Evolutionary conservation across 345 rosid species (phyloP).

Genomic region (Aurinia saxatilis): DNA sequence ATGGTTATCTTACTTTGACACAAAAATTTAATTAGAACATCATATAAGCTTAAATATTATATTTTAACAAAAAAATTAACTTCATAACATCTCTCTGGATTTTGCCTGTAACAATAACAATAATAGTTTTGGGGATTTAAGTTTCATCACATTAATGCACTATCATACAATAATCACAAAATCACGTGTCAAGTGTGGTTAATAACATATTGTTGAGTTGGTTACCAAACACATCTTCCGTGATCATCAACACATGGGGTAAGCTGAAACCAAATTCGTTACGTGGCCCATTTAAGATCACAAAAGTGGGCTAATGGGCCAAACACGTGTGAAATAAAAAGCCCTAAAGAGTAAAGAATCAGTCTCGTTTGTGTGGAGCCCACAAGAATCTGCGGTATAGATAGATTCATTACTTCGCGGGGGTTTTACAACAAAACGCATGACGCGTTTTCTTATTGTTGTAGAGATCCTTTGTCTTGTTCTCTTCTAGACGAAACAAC

Average conservation of each 20-base stretch:
- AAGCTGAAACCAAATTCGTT: not conserved
- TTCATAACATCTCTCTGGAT: no score
- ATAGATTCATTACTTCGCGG: conserved; percentile 23
- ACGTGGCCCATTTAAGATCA: conserved; percentile 16
- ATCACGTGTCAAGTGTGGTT: conserved; percentile 18
- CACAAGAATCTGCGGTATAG: conserved; percentile 27
- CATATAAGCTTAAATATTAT: no score
- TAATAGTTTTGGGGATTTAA: no score
- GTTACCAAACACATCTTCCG: conserved; percentile 19
- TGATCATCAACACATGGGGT: not conserved
- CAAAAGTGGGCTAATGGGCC: not conserved
- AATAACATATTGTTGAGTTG: not conserved
- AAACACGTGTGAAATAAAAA: not conserved
- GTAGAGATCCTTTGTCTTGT: conserved; percentile 17
- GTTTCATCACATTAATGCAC: no score
- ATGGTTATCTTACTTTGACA: no score
- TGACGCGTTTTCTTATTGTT: conserved; percentile 24
- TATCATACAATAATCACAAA: not conserved
- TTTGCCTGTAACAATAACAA: no score
- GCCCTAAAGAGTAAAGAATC: conserved; percentile 18
- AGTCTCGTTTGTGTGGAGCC: conserved; percentile 4
- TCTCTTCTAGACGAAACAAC: not conserved
- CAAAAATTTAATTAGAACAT: no score
- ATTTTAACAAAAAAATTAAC: no score
- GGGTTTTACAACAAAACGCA: conserved; percentile 2